A percentile compares a stretch with the other conserved stretches of the same genome.
Evolutionary conservation across 2,329 filamentous ascomycete species (phyloP).

Genomic region (Trichoderma afroharzianum): DNA sequence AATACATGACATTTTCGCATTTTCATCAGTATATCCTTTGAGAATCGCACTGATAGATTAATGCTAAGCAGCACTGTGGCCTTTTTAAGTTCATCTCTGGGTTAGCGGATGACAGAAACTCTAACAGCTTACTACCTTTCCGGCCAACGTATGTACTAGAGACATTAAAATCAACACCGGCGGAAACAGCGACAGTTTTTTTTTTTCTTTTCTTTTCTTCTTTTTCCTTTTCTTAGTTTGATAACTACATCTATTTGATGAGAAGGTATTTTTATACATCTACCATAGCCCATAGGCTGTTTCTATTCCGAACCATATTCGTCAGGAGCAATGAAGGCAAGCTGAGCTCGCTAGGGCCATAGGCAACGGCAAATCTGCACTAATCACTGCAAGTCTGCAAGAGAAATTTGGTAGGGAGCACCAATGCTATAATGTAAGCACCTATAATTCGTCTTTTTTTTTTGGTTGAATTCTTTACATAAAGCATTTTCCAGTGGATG

Average conservation of each 20-base stretch:
- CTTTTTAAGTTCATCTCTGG: neutral
- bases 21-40: neutral
- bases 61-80: neutral
- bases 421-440: too few relatives aligned
- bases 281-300: neutral
- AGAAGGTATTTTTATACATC: neutral
- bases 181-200: neutral
- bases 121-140: neutral
- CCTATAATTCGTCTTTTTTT: too few relatives aligned
- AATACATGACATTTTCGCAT: neutral
- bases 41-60: neutral
- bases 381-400: too few relatives aligned
- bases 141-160: neutral
- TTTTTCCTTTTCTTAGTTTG: neutral
- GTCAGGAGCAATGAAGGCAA: neutral
- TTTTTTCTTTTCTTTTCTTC: neutral
- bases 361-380: too few relatives aligned
- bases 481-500: too few relatives aligned
- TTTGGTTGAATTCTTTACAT: too few relatives aligned
- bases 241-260: neutral
- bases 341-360: neutral
- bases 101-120: neutral
- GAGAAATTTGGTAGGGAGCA: too few relatives aligned
- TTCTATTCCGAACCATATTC: neutral
- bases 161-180: neutral